phyloP scores from a whole-genome alignment of 176 grass and related monocot species.

The Otatea glauca region DNA sequence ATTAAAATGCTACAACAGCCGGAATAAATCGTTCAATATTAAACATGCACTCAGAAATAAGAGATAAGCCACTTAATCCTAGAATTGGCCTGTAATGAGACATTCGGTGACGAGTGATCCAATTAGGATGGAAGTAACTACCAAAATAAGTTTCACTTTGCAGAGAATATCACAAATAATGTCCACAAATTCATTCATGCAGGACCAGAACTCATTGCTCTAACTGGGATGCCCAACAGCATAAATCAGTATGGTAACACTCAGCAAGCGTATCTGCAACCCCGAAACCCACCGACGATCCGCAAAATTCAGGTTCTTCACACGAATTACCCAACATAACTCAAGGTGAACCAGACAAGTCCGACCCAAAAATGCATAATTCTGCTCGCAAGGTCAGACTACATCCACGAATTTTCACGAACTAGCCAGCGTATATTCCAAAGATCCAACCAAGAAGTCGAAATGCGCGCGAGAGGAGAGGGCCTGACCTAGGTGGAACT shows the following conservation, averaged over 20 bases:
- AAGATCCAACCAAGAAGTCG: background rate
- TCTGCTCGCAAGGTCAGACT: background rate
- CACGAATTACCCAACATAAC: background rate
- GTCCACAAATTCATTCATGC: too few relatives aligned
- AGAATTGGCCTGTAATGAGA: too few relatives aligned
- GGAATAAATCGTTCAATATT: background rate
- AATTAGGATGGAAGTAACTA: background rate
- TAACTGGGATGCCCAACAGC: too few relatives aligned
- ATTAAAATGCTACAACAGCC: background rate
- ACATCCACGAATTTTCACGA: constrained; percentile 21
- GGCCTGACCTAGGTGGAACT: constrained; percentile 86
- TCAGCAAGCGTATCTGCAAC: too few relatives aligned
- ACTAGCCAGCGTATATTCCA: background rate
- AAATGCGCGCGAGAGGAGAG: background rate
- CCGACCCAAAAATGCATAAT: background rate
- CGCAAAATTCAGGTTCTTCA: background rate
- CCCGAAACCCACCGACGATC: background rate
- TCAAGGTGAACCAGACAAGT: background rate
- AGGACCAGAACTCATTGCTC: too few relatives aligned
- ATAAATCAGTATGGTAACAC: too few relatives aligned
- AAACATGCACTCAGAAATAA: background rate
- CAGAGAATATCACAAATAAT: background rate
- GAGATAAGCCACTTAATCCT: too few relatives aligned
- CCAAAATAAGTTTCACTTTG: background rate
- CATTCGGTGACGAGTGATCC: too few relatives aligned